A percentile compares a stretch with the other conserved stretches of the same genome.
Conservation (phyloP, 2,329 filamentous ascomycete species). For the Thermoascus crustaceus region DNA sequence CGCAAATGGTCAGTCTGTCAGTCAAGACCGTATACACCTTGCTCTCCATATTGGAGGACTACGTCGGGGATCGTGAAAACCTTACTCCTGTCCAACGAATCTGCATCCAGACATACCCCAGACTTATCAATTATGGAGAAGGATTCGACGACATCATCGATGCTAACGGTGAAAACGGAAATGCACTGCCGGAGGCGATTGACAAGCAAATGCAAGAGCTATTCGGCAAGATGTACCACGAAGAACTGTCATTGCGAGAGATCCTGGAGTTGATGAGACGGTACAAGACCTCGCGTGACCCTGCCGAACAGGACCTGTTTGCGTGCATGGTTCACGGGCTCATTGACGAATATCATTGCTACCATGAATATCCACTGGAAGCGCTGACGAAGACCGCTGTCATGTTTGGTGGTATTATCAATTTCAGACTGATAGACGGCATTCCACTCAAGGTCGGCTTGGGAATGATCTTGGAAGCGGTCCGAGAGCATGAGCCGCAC, state of each 20-base stretch:
- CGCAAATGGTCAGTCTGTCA: conserved; percentile 65
- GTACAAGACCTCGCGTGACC: conserved; percentile 80
- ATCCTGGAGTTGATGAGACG: conserved; percentile 76
- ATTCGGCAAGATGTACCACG: conserved; percentile 96
- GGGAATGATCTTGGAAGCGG: conserved; percentile 95
- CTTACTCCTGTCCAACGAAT: conserved; percentile 74
- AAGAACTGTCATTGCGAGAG: conserved; percentile 75
- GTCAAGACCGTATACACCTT: conserved; percentile 79
- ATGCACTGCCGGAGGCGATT: conserved; percentile 67
- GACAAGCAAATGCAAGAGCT: conserved; percentile 93
- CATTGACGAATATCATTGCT: conserved; percentile 95
- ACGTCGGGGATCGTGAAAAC: conserved; percentile 52
- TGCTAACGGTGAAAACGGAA: conserved; percentile 70
- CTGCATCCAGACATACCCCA: conserved; percentile 86
- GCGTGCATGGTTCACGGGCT: conserved; percentile 97
- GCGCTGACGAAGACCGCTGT: conserved; percentile 92
- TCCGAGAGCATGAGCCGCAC: conserved; percentile 72
- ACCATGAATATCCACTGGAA: conserved; percentile 91
- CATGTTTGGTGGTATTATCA: conserved; percentile 92
- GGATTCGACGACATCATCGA: conserved; percentile 89
- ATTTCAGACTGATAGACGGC: conserved; percentile 81
- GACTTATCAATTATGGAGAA: conserved; percentile 92
- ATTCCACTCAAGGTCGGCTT: conserved; percentile 89
- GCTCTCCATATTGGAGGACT: conserved; percentile 69
- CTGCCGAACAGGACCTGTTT: conserved; percentile 86